Evolutionary conservation across 257 asterid species (phyloP).

Genomic region (Solanum chilense): DNA sequence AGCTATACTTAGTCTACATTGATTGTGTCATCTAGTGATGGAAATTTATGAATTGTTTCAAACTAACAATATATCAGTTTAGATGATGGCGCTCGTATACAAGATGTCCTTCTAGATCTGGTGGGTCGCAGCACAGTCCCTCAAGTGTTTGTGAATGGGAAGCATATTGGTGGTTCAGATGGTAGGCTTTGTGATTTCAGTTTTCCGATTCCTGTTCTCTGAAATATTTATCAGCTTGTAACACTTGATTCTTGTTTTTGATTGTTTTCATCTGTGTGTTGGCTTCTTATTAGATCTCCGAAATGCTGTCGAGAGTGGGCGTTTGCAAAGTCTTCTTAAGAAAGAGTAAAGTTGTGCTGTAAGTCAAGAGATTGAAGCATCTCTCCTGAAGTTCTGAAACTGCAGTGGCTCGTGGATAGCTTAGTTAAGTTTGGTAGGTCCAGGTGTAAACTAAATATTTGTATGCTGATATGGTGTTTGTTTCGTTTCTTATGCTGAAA

Average conservation of each 20-base stretch:
- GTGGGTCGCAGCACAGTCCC: conserved; percentile 90
- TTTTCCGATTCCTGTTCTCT: not conserved
- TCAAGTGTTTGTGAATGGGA: conserved; percentile 90
- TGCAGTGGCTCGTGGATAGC: not conserved
- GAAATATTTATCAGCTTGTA: not conserved
- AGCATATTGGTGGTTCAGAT: conserved; percentile 92
- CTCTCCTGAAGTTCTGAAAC: not conserved
- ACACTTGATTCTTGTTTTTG: not conserved
- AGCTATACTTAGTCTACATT: not conserved
- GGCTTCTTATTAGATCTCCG: conserved; percentile 23
- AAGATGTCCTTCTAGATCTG: conserved; percentile 61
- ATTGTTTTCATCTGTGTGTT: not conserved
- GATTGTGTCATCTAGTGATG: not conserved
- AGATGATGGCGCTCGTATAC: conserved; percentile 85
- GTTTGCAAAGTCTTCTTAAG: conserved; percentile 21
- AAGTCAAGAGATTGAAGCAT: not conserved
- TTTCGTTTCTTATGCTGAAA: not conserved
- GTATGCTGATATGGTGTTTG: not conserved
- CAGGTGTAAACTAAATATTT: not conserved
- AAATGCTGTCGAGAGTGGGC: conserved; percentile 22
- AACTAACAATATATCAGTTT: not conserved
- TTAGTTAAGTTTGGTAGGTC: not conserved
- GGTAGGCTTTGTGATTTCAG: conserved; percentile 30
- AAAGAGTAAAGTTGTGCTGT: conserved; percentile 6
- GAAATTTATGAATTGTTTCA: not conserved